These are phyloP conservation scores for button mushroom (Agaricus bisporus) DNA, from an alignment of 768 basidiomycete species.

Conservation along the genomic window DNA sequence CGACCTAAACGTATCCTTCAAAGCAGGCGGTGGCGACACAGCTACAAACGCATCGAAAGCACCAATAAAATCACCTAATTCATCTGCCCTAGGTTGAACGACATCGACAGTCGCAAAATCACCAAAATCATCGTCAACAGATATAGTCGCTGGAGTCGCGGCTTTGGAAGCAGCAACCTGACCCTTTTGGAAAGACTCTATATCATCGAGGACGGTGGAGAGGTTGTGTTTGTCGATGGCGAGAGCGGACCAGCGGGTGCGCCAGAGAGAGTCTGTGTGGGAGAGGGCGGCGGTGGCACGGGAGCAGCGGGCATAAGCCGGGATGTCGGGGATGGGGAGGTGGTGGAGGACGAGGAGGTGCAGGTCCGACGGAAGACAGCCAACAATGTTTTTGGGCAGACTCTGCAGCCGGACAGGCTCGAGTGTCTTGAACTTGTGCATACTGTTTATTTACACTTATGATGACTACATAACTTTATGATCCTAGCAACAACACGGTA, in stretches of 20 bases:
- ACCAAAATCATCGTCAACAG: slow-evolving; percentile 84
- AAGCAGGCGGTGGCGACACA: slow-evolving; percentile 16
- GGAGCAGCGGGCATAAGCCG: slow-evolving; percentile 64
- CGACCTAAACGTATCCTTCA: slow-evolving; percentile 37
- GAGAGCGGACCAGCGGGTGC: slow-evolving; percentile 61
- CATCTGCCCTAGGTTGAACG: slow-evolving; percentile 25
- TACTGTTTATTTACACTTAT: slow-evolving; percentile 19
- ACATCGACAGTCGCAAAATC: slow-evolving; percentile 61
- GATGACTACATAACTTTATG: too few species aligned
- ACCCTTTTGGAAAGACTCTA: slow-evolving; percentile 44
- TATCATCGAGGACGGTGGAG: slow-evolving; percentile 45
- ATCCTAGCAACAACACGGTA: slow-evolving; percentile 23
- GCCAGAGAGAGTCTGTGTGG: slow-evolving; percentile 77
- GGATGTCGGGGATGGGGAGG: slow-evolving; percentile 77
- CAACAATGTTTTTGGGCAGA: slow-evolving; percentile 40
- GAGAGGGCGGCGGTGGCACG: slow-evolving; percentile 58
- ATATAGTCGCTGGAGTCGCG: slow-evolving; percentile 52
- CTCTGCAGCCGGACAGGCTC: slow-evolving; percentile 57
- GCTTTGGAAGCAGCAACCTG: slow-evolving; percentile 31
- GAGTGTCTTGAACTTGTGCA: slow-evolving; percentile 87
- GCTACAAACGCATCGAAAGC: slow-evolving; percentile 15
- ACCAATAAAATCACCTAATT: slow-evolving; percentile 34
- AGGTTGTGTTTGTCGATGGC: slow-evolving; percentile 39
- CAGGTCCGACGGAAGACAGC: slow-evolving; percentile 72
- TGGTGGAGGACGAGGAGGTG: slow-evolving; percentile 69